These are phyloP conservation scores for Candida buenavistaensis DNA, from an alignment of 1,139 yeast genomes.

Conservation along the genomic window DNA sequence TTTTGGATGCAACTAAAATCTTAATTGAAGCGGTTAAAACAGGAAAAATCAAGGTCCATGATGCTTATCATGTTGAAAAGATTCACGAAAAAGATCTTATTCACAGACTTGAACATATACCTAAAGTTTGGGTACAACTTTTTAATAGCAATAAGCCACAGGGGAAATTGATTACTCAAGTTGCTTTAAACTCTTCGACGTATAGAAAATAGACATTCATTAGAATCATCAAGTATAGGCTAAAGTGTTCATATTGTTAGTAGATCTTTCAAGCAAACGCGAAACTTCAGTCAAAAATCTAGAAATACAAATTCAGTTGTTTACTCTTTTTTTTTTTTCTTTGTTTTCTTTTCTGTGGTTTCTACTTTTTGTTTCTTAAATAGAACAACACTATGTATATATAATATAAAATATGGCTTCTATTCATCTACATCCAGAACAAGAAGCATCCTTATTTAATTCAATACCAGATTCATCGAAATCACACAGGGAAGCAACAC, in stretches of 20 bases:
- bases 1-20: constrained; percentile 34
- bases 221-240: too few species aligned
- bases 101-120: constrained; percentile 25
- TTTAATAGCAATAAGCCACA: constrained; percentile 31
- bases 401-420: constrained; percentile 7
- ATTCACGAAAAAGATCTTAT: constrained; percentile 19
- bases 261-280: too few species aligned
- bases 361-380: too few species aligned
- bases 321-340: too few species aligned
- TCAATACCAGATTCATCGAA: background rate
- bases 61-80: constrained; percentile 27
- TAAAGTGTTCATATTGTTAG: too few species aligned
- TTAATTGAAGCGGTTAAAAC: constrained; percentile 33
- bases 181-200: constrained; percentile 16
- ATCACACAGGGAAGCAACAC: constrained; percentile 10
- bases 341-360: background rate
- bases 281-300: too few species aligned
- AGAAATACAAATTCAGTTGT: too few species aligned
- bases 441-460: too few species aligned
- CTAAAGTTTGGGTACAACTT: constrained; percentile 29
- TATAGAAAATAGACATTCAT: too few species aligned
- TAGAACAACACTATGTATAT: constrained; percentile 6
- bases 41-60: constrained; percentile 41
- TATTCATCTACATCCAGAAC: constrained; percentile 4
- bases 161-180: constrained; percentile 39